A percentile compares a stretch with the other conserved stretches of the same genome.
phyloP scores from a whole-genome alignment of 805 yeast genomes.

The Lipomyces mesembrius region DNA sequence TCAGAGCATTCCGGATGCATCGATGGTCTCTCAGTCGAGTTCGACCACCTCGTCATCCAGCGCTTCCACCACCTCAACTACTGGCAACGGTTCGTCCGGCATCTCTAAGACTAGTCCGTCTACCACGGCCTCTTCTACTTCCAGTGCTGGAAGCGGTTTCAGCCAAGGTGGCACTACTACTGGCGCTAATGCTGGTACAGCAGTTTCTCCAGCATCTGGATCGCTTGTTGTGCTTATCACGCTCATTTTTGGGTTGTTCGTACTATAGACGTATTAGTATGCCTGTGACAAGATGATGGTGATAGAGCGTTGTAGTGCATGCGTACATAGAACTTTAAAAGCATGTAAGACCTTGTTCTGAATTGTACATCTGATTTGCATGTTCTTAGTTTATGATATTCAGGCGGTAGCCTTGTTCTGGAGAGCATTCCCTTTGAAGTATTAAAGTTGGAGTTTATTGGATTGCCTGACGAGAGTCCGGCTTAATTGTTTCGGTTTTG shows the following conservation, averaged over 20 bases:
- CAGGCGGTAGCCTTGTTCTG: not conserved
- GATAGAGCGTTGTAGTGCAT: not conserved
- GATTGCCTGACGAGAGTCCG: not conserved
- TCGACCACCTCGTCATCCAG: not conserved
- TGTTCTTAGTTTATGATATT: not conserved
- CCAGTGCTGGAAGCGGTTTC: slow-evolving; percentile 1
- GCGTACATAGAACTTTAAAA: not conserved
- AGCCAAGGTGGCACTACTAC: slow-evolving; percentile 11
- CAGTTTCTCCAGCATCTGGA: slow-evolving; percentile 9
- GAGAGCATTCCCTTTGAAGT: not conserved
- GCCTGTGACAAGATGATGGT: not conserved
- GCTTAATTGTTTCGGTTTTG: not conserved
- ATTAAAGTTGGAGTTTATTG: slow-evolving; percentile 1
- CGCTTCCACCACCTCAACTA: not conserved
- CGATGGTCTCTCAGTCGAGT: not conserved
- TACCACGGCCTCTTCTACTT: not conserved
- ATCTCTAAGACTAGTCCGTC: not conserved
- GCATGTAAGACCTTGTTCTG: not conserved
- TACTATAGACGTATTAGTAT: slow-evolving; percentile 10
- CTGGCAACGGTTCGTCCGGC: not conserved
- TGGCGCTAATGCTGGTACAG: slow-evolving; percentile 6
- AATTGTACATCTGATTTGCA: not conserved
- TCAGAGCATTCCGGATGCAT: slow-evolving; percentile 8
- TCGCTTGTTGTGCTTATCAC: slow-evolving; percentile 12
- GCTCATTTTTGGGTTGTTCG: slow-evolving; percentile 16